Conservation (phyloP, 2,329 filamentous ascomycete genomes). For the Fusarium illudens region DNA sequence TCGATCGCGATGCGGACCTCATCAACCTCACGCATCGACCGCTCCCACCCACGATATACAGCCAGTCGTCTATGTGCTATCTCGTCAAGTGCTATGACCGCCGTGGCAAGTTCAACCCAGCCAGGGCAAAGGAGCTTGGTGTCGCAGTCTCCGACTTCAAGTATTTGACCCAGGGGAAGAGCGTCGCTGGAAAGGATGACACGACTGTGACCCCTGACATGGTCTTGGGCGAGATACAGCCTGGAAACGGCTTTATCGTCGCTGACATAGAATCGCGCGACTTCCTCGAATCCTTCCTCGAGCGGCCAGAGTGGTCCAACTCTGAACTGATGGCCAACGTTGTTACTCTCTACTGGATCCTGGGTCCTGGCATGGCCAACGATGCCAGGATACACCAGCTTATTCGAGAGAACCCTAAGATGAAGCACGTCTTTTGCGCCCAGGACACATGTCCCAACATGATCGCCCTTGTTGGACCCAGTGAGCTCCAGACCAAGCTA, state of each 20-base stretch:
- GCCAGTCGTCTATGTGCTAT: conserved; percentile 80
- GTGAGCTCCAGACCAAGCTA: conserved; percentile 73
- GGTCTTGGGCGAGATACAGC: conserved; percentile 75
- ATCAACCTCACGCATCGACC: conserved; percentile 35
- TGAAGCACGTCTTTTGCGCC: conserved; percentile 82
- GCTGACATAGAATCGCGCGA: conserved; percentile 77
- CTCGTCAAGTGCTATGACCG: conserved; percentile 79
- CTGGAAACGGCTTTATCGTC: conserved; percentile 79
- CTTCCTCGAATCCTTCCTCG: conserved; percentile 75
- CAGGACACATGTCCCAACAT: conserved; percentile 78
- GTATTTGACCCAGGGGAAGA: conserved; percentile 68
- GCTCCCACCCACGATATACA: conserved; percentile 74
- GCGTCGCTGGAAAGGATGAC: conserved; percentile 70
- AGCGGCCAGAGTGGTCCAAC: conserved; percentile 76
- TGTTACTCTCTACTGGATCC: conserved; percentile 79
- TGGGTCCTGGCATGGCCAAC: conserved; percentile 72
- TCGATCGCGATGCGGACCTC: conserved; percentile 12
- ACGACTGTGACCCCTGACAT: conserved; percentile 81
- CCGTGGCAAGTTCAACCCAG: conserved; percentile 80
- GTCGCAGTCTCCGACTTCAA: conserved; percentile 68
- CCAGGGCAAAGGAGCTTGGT: conserved; percentile 70
- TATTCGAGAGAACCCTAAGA: conserved; percentile 66
- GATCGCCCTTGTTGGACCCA: conserved; percentile 73
- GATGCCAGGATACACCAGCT: conserved; percentile 73
- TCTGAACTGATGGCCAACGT: conserved; percentile 72